Evolutionary conservation across 2,329 filamentous ascomycete species (phyloP).

Genomic region (Aspergillus carbonarius): DNA sequence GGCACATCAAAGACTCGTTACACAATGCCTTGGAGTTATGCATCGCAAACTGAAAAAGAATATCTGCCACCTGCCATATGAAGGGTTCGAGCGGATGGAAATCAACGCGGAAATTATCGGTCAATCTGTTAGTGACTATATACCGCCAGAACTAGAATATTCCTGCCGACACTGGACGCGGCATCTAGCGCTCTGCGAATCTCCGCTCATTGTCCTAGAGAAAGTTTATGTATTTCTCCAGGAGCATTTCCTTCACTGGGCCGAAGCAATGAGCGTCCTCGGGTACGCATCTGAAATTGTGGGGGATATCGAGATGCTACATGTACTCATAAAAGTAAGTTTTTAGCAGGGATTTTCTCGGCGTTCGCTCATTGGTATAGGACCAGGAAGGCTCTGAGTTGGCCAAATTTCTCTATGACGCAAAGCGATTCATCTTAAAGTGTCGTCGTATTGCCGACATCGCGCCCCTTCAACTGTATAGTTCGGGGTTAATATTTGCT

Average conservation of each 20-base stretch:
- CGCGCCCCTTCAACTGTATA: background rate
- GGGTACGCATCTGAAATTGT: background rate
- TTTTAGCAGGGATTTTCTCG: too few relatives aligned
- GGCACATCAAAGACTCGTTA: slow-evolving; percentile 9
- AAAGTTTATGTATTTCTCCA: background rate
- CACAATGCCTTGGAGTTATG: slow-evolving; percentile 12
- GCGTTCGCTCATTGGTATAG: background rate
- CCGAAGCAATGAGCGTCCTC: background rate
- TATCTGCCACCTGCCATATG: slow-evolving; percentile 17
- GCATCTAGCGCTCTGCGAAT: slow-evolving; percentile 17
- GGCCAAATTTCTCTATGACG: background rate
- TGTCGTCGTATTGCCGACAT: background rate
- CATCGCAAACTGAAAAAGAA: slow-evolving; percentile 3
- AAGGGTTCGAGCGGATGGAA: background rate
- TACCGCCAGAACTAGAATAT: slow-evolving; percentile 26
- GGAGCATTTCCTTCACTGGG: background rate
- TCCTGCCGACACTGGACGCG: slow-evolving; percentile 28
- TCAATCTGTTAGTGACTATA: slow-evolving; percentile 10
- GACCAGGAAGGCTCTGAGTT: background rate
- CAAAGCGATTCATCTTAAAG: background rate
- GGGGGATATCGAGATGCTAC: background rate
- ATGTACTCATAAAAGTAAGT: background rate
- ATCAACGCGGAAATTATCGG: slow-evolving; percentile 7
- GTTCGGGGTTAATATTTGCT: background rate
- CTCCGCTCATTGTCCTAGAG: background rate